Evolutionary conservation across 2,329 filamentous ascomycete genomes (phyloP), one percentile per base, ranked within the genome.

Genomic region (Venturia effusa): DNA sequence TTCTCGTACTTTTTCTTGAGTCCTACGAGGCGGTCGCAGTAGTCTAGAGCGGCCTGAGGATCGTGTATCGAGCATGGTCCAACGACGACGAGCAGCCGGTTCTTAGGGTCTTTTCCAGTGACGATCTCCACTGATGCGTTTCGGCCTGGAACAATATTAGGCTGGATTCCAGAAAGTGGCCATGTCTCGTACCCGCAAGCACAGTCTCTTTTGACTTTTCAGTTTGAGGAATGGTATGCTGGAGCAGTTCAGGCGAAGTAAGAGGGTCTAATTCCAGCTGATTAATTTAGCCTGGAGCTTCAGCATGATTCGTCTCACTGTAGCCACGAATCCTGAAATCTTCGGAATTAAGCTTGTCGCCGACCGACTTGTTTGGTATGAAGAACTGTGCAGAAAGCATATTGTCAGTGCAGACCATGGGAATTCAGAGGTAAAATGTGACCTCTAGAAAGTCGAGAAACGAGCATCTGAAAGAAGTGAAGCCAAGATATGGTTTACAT

Each of bases 41-140:
- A 99, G 73, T 93, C 90, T 69, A 97, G 84, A 13, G 93, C 93
- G 67, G 91, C 89, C 64, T 87, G 80, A 22, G 94, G 93, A 74
- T 99, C 94, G 80, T 99, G 94, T 76, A 99, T 96, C 30, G 91
- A 96, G 82, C 94, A 99, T 32, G 94, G 94, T 1, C 94, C 94
- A 67, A 97, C 87, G 72, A 97, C 88, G 68, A 99, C 87, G 61
- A 90, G 79, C 60, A 90, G 74, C 64, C 86, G 79, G 71, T 82
- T 76, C 69, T 80, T 78, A 45, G 77, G 73, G 70, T 87, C 81
- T 65, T 75, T 79, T 71, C 84, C 82, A 67, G 85, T 83, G 37
- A 88, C 83, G 67, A 88, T 78, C 15, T 81, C 80, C 66, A 83
- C 83, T 48, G 84, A 78, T 69, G 88, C 84, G 64, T 82, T 79